Evolutionary conservation across 257 asterid species (phyloP), one percentile per base, ranked within the genome.

Genomic region (Haberlea rhodopensis): DNA sequence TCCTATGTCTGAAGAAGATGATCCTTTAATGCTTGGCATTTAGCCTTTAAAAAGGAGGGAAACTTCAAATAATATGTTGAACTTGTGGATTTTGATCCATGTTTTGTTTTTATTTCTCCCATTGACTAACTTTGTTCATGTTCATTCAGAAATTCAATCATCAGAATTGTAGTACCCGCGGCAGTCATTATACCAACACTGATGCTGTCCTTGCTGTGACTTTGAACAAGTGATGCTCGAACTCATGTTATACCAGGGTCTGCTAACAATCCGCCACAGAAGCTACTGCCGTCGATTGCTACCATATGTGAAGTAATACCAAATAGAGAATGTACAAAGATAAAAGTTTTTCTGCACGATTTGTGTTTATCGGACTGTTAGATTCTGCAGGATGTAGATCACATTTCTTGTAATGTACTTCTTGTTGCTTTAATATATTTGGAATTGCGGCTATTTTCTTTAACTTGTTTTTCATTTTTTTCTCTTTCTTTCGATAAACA

Each of bases 141-240:
- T 60, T 18, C 9, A 27, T 18, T 21, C 70, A 72, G 81, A 68
- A 32, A 58, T 65, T 46, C 66, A 70, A 65, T 43, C 72, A 58
- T 31, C 70, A 26, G 78, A 64, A 60, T 62, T 62, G 0, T 71
- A 43, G 51, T 15, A 4, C 19, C 51, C 16, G 51, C 19, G 19
- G 51, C 19, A 8, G 51, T 16, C 51, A 15, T 15, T 43, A 43
- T 0, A 43, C 20, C 51, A 13, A 15, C n/a, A 11, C n/a, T 3
- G 51, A 43, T 43, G 13, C 40, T 15, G 19, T 5, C 19, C 51
- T 43, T 43, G 51, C 51, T 5, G 8, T 43, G 51, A 16, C 20
- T 43, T 43, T 3, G 0, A 15, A 43, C 6, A 20, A 16, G 19
- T 15, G 20, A 4, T 5, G 20, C 20, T 43, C 51, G 16, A 32